Percentiles rank a stretch among this genome's conserved stretches.
Conservation (phyloP, 495 filamentous ascomycete genomes). For the Geoglossum glabrum region DNA sequence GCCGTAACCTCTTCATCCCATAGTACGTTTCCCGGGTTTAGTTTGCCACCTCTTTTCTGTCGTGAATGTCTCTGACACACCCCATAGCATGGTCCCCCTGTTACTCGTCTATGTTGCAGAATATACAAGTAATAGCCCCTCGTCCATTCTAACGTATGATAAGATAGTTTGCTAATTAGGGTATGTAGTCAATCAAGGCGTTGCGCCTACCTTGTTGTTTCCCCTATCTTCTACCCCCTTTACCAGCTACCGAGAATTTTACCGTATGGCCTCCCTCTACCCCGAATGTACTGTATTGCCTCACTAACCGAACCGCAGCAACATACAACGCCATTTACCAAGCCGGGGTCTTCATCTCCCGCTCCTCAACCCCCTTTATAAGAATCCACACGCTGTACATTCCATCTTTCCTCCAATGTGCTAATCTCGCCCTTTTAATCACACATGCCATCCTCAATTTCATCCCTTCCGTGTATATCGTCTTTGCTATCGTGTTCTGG, state of each 20-base stretch:
- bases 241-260: conserved; percentile 62
- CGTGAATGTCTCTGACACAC: too few relatives aligned
- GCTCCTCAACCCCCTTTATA: conserved; percentile 72
- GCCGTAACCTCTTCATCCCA: conserved; percentile 36
- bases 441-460: conserved; percentile 58
- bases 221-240: conserved; percentile 59
- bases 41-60: too few relatives aligned
- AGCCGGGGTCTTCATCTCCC: conserved; percentile 79
- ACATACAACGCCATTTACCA: conserved; percentile 87
- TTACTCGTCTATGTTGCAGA: conserved; percentile 86
- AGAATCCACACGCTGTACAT: conserved; percentile 63
- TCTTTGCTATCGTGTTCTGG: conserved; percentile 84
- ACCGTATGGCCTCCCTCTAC: conserved; percentile 20
- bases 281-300: neutral
- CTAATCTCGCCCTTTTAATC: conserved; percentile 54
- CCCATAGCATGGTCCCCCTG: conserved; percentile 70
- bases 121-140: neutral
- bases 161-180: conserved; percentile 2
- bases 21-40: conserved; percentile 30
- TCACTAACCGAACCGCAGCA: conserved; percentile 13
- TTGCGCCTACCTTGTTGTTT: conserved; percentile 76
- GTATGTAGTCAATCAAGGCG: conserved; percentile 89
- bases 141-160: neutral
- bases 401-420: conserved; percentile 63
- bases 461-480: conserved; percentile 60